These are phyloP conservation scores for Talaromyces marneffei DNA, from an alignment of 2,329 filamentous ascomycete genomes.

Conservation along the genomic window DNA sequence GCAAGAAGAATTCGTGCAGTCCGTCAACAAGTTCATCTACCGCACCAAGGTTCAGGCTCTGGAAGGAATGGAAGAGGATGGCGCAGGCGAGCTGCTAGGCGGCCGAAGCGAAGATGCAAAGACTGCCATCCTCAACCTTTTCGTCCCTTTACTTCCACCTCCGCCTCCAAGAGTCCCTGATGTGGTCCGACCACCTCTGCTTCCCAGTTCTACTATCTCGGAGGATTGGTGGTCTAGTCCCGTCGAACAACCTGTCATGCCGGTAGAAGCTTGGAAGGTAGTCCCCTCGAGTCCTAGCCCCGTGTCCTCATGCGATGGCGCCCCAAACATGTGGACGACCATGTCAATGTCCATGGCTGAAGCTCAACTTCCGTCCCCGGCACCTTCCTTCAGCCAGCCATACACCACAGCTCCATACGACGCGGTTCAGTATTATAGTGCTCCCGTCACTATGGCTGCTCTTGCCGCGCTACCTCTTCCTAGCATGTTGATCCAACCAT, in stretches of 20 bases:
- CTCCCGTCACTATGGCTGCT: conserved; percentile 66
- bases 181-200: conserved; percentile 74
- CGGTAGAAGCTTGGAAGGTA: conserved; percentile 84
- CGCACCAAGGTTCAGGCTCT: conserved; percentile 81
- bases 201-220: conserved; percentile 72
- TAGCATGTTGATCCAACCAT: conserved; percentile 77
- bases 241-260: conserved; percentile 52
- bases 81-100: conserved; percentile 84
- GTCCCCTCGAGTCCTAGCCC: conserved; percentile 77
- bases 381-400: conserved; percentile 73
- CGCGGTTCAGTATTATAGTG: conserved; percentile 64
- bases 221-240: conserved; percentile 77
- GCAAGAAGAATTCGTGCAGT: conserved; percentile 93
- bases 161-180: conserved; percentile 83
- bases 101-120: conserved; percentile 93
- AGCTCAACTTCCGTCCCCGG: conserved; percentile 67
- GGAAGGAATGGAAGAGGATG: conserved; percentile 94
- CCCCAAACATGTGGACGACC: conserved; percentile 70
- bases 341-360: conserved; percentile 62
- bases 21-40: conserved; percentile 95
- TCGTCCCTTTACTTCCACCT: conserved; percentile 77
- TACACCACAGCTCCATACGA: conserved; percentile 63
- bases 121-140: conserved; percentile 72
- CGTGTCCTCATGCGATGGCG: conserved; percentile 67
- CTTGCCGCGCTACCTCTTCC: conserved; percentile 75